Evolutionary conservation across 441 rosid species (phyloP).

Genomic region (Rhodomyrtus psidioides): DNA sequence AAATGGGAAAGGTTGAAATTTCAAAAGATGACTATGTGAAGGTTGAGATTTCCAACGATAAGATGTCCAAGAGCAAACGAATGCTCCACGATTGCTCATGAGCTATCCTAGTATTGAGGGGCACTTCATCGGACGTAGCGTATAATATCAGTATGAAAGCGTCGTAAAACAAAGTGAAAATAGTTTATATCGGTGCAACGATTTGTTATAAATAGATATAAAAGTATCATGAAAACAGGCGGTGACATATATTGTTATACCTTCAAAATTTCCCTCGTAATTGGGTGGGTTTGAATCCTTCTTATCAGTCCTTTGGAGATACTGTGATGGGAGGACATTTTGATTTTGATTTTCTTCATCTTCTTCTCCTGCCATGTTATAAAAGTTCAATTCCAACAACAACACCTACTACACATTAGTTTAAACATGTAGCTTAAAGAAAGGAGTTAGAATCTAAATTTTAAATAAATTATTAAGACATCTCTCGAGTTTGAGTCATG

Average conservation of each 20-base stretch:
- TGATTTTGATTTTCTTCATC: not conserved
- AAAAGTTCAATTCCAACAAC: not conserved
- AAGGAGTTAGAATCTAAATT: not conserved
- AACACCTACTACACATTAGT: not conserved
- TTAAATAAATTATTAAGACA: not conserved
- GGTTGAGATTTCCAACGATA: not conserved
- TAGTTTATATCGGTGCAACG: not conserved
- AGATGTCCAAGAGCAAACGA: not conserved
- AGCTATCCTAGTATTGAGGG: no score
- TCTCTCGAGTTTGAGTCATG: not conserved
- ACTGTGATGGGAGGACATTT: not conserved
- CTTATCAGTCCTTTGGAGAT: not conserved
- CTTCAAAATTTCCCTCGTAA: not conserved
- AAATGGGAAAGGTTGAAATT: not conserved
- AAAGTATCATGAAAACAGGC: not conserved
- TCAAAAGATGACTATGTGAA: not conserved
- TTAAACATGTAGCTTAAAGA: not conserved
- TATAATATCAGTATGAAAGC: not conserved
- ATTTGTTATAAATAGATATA: not conserved
- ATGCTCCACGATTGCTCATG: not conserved
- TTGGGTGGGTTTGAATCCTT: not conserved
- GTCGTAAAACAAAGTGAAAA: not conserved
- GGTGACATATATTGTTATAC: not conserved
- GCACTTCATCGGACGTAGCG: not conserved
- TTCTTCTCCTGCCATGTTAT: not conserved